Evolutionary conservation across 1,284 basidiomycete genomes (phyloP).

Genomic region (Retiboletus flavoniger): DNA sequence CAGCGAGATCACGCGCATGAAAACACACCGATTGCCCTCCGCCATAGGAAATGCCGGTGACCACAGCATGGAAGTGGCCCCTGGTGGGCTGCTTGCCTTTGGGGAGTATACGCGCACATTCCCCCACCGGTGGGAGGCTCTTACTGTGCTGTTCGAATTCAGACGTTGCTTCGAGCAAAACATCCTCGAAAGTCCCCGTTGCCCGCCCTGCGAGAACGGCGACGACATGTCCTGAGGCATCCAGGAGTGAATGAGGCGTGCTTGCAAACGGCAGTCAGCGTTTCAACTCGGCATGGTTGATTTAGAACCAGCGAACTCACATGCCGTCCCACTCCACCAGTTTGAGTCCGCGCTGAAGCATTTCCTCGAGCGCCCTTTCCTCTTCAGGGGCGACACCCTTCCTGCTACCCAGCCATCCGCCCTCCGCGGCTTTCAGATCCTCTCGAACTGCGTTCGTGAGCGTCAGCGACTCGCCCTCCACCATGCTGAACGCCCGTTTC

Average conservation of each 20-base stretch:
- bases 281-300: not conserved
- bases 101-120: too few relatives aligned
- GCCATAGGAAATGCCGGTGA: conserved; percentile 9
- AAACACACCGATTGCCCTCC: conserved; percentile 2
- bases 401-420: not conserved
- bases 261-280: not conserved
- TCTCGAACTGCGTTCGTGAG: not conserved
- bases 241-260: not conserved
- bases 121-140: not conserved
- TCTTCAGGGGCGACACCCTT: accelerated
- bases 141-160: not conserved
- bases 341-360: not conserved
- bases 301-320: not conserved
- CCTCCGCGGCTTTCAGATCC: not conserved
- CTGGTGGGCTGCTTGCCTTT: not conserved
- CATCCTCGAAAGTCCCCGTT: not conserved
- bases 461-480: not conserved
- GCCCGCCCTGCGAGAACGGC: not conserved
- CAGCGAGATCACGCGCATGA: too few relatives aligned
- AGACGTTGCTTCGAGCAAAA: not conserved
- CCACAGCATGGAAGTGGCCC: not conserved
- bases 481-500: too few relatives aligned
- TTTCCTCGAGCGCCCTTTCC: not conserved
- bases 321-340: conserved; percentile 1
- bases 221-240: not conserved